Evolutionary conservation across 306 rosid species (phyloP), one percentile per base, ranked within the genome.

Genomic region (Dalbergia cultrata): DNA sequence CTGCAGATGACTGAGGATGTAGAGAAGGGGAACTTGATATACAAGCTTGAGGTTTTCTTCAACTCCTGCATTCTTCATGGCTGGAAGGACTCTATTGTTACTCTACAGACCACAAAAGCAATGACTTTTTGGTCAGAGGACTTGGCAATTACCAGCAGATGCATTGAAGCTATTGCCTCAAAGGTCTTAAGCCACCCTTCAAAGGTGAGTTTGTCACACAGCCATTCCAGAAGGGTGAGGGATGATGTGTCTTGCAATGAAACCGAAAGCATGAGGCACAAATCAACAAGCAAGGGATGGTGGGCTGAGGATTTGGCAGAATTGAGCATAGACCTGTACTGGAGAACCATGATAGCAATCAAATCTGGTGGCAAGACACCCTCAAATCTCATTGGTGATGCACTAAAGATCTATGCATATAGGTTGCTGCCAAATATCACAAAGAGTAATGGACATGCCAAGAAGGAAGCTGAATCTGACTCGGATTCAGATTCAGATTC

Each of bases 281-380:
- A 77, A 60, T 76, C 87, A 66, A 72, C 82, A 62, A 80, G 76
- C 63, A 88, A 63, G 67, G 97, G 97, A 19, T 93, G 97, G 97
- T 93, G 97, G 97, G 97, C 90, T 41, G 97, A 91, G 67, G 97
- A 93, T 72, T 76, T 93, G 5, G 97, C 97, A 57, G 97, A 93
- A 72, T 58, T 93, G 84, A 87, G 90, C 62, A 88, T 93, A 58
- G 97, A 93, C 74, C 85, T 93, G 6, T 93, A 88, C 57, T 93
- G 94, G 97, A 91, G 97, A 77, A 86, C 85, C 80, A 87, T 91
- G 92, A 86, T 93, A n/a, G 94, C 91, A 6, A 83, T 93, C 21
- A 93, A 93, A 85, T 93, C 97, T 58, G 89, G 90, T 64, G 86
- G 86, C 47, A 93, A 85, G 78, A 81, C 88, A 8, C 90, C 93